Conservation (phyloP, 306 rosid genomes). For the Luffa acutangula region DNA sequence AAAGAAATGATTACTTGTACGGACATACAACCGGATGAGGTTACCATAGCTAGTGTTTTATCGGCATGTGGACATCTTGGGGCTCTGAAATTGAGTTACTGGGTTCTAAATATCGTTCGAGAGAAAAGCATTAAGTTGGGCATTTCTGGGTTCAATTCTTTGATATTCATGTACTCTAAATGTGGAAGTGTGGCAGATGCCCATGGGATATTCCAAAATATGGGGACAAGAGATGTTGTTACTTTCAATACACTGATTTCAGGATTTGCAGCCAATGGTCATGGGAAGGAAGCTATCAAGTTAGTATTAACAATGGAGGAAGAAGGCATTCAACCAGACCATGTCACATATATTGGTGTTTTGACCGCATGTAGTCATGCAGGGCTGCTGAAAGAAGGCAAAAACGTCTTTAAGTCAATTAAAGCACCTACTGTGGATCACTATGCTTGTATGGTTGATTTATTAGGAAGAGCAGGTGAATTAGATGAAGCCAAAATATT, state of each 20-base stretch:
- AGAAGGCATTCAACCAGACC: conserved; percentile 46
- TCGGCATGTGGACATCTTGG: conserved; percentile 73
- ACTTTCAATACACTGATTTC: conserved; percentile 55
- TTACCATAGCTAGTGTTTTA: conserved; percentile 54
- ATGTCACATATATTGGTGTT: conserved; percentile 36
- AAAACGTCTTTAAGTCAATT: conserved; percentile 42
- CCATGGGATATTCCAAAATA: conserved; percentile 32
- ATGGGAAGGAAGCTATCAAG: conserved; percentile 43
- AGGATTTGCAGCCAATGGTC: conserved; percentile 56
- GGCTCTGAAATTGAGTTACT: conserved; percentile 43
- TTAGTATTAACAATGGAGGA: conserved; percentile 39
- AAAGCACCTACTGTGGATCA: conserved; percentile 49
- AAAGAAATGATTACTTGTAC: conserved; percentile 30
- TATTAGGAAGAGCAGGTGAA: conserved; percentile 52
- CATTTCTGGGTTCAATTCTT: conserved; percentile 42
- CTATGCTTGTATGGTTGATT: conserved; percentile 61
- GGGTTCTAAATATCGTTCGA: conserved; percentile 33
- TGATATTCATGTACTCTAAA: conserved; percentile 56
- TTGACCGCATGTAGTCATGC: conserved; percentile 64
- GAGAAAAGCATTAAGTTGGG: conserved; percentile 33
- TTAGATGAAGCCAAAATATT: conserved; percentile 44
- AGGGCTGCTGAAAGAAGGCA: conserved; percentile 45
- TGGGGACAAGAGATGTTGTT: conserved; percentile 42
- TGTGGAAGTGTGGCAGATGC: conserved; percentile 54
- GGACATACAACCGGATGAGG: conserved; percentile 46